phyloP scores from a whole-genome alignment of 176 grass and related monocot species.

The Eragrostis curvula region DNA sequence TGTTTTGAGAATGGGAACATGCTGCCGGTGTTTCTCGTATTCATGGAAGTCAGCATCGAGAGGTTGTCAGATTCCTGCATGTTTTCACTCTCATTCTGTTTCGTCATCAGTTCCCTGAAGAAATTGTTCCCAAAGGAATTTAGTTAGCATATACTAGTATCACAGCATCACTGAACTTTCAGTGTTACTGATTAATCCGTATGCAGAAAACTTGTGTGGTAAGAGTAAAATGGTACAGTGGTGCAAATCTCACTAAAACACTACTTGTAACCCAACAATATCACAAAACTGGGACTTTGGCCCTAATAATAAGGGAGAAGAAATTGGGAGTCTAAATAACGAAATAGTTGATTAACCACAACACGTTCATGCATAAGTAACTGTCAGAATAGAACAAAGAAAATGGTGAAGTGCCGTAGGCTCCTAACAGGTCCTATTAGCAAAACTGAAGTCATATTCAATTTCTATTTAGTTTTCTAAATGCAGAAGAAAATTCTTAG shows the following conservation, averaged over 20 bases:
- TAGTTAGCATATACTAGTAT: conserved; percentile 4
- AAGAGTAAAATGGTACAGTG: neutral
- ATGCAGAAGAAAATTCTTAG: neutral
- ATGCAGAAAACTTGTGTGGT: neutral
- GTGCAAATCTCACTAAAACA: neutral
- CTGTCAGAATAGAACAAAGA: neutral
- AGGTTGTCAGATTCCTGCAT: conserved; percentile 54
- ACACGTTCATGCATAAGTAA: neutral
- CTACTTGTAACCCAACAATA: neutral
- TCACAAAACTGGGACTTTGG: neutral
- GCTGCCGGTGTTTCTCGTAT: conserved; percentile 24
- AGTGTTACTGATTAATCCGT: neutral
- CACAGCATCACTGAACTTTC: neutral
- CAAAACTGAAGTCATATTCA: neutral
- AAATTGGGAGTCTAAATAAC: neutral
- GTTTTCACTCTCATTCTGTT: conserved; percentile 55
- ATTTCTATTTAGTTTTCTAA: neutral
- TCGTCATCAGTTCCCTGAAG: conserved; percentile 56
- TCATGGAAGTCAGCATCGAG: conserved; percentile 63
- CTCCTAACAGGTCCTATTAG: neutral
- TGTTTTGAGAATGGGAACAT: conserved; percentile 71
- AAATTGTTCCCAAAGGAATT: neutral
- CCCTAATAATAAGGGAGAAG: neutral
- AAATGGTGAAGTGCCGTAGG: neutral
- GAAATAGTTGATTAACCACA: neutral